Evolutionary conservation across 176 grass and related monocot species (phyloP).

Genomic region (Oryza glumipatula): DNA sequence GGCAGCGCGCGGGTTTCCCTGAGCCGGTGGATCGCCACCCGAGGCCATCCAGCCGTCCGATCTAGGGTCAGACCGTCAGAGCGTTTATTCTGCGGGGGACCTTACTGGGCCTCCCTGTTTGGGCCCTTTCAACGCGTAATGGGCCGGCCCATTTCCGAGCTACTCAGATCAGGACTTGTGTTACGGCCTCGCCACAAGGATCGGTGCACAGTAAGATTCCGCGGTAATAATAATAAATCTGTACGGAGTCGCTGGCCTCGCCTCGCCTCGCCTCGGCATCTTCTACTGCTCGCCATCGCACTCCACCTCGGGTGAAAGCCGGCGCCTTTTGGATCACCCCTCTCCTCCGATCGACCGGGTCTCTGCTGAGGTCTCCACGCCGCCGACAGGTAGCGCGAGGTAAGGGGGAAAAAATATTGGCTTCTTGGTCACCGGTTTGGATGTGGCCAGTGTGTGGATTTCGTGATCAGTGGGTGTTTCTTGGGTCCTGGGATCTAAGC

Average conservation of each 20-base stretch:
- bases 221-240: conserved; percentile 22
- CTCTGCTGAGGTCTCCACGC: conserved; percentile 6
- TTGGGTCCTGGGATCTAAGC: conserved; percentile 22
- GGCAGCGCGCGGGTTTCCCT: background rate
- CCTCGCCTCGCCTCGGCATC: conserved; percentile 17
- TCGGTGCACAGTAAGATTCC: conserved; percentile 30
- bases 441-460: background rate
- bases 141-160: background rate
- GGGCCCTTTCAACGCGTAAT: background rate
- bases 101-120: background rate
- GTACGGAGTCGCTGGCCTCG: background rate
- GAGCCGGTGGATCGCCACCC: conserved; percentile 22
- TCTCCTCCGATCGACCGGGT: background rate
- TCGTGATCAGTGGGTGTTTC: background rate
- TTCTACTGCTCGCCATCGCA: background rate
- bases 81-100: background rate
- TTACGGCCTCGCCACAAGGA: background rate
- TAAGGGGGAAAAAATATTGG: background rate
- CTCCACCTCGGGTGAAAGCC: background rate
- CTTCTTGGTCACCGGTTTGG: background rate
- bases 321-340: background rate
- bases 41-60: conserved; percentile 38
- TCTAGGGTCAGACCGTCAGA: conserved; percentile 41
- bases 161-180: no score
- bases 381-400: background rate